Evolutionary conservation across 495 filamentous ascomycete species (phyloP).

Genomic region (Talaromyces liani): DNA sequence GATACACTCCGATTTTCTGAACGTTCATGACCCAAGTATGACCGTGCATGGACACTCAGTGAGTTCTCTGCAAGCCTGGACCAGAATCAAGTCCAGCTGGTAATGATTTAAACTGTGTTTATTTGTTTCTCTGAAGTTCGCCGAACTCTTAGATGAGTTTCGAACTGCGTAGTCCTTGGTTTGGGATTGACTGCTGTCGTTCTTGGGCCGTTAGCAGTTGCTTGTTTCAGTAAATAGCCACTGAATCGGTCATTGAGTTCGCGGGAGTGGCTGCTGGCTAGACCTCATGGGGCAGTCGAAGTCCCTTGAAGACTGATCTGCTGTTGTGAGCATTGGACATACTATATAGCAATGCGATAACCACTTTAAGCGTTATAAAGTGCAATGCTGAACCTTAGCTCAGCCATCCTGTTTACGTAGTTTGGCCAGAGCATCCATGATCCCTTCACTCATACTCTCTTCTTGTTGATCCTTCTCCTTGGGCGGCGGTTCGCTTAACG

Average conservation of each 20-base stretch:
- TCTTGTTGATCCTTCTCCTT: conserved; percentile 8
- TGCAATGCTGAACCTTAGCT: background rate
- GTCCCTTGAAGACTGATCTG: background rate
- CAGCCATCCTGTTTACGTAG: conserved; percentile 29
- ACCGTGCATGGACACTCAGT: background rate
- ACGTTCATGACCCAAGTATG: background rate
- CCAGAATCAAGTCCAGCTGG: background rate
- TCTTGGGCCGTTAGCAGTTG: background rate
- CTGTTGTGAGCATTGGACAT: background rate
- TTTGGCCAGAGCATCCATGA: conserved; percentile 51
- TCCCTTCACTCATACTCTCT: conserved; percentile 40
- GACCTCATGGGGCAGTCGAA: background rate
- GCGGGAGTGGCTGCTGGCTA: background rate
- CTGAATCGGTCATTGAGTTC: background rate
- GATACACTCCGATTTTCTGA: background rate
- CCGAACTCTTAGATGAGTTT: background rate
- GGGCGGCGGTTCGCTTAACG: background rate
- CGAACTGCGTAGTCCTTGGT: background rate
- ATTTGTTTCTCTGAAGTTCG: background rate
- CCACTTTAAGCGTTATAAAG: background rate
- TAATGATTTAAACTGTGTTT: background rate
- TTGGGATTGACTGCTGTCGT: background rate
- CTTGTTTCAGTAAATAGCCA: background rate
- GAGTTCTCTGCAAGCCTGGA: background rate
- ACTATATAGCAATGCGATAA: background rate